Evolutionary conservation across 768 basidiomycete species (phyloP), one percentile per base, ranked within the genome.

Genomic region (Naganishia kalamii): DNA sequence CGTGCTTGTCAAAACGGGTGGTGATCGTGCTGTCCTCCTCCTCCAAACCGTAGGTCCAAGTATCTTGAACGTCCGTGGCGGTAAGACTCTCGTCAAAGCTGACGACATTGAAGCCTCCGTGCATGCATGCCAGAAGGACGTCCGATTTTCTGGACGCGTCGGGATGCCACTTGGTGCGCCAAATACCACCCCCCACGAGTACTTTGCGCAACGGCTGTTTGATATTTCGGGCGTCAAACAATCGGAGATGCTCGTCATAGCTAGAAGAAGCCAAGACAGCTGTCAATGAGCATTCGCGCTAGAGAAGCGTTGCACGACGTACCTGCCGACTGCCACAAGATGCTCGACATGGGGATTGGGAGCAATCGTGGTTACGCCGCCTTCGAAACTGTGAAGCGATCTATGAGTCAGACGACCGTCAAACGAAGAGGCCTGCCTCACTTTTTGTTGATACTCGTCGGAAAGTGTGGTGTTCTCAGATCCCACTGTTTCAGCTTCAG

Each of bases 121-220:
- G 93, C 96, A 98, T 99, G 73, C 89, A 92, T 0, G 93, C 96
- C n/a, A 92, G 85, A 21, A 97, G 83, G 1, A 98, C 81, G 72
- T 93, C 89, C 40, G 83, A 72, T 68, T 82, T 83, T 48, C 92
- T 83, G n/a, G 73, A 70, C 1, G 81, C 68, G 4, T 83, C 84
- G 7, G 93, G 92, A 78, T 98, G 92, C 91, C 92, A 99, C 77
- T 94, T 92, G 65, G 91, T 86, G 19, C 96, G 84, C 96, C 96
- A 99, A 12, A 86, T 89, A 2, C 96, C 96, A 13, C 96, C 96
- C 12, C 90, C 91, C 2, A 90, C 86, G 63, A 87, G 83, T 27
- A 83, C 84, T 52, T 82, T 79, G 0, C 79, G 74, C 13, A 97
- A 69, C 0, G 89, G 85, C 3, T 74, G 74, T 4, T 81, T 74